Evolutionary conservation across 73 alveolate species (phyloP).

Genomic region (Effrenium voratum): DNA sequence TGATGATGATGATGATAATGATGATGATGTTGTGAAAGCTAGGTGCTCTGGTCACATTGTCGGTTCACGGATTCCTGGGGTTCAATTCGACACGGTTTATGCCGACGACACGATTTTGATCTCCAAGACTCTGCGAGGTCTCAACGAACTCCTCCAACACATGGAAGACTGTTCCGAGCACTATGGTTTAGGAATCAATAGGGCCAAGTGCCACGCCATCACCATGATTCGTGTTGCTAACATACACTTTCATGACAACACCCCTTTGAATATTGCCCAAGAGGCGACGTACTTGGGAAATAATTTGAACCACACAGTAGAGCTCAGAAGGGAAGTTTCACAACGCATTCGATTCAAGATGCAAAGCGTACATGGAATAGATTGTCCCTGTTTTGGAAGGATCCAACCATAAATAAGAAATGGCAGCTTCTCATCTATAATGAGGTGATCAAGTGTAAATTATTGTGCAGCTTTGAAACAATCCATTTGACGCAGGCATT

Average conservation of each 20-base stretch:
- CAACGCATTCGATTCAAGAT: not conserved
- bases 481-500: not conserved
- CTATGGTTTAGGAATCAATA: slow-evolving; percentile 5
- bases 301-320: not conserved
- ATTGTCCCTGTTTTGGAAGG: not conserved
- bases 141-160: not conserved
- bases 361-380: not conserved
- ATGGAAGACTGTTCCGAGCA: not conserved
- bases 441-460: not conserved
- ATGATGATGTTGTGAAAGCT: not conserved
- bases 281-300: slow-evolving; percentile 3
- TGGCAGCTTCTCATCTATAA: not conserved
- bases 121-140: not conserved
- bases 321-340: not conserved
- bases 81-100: not conserved
- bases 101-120: not conserved
- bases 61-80: not conserved
- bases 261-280: not conserved
- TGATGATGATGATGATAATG: not conserved
- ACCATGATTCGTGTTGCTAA: not conserved
- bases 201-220: slow-evolving; percentile 20
- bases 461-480: slow-evolving; percentile 5
- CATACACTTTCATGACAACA: not conserved
- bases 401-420: not conserved
- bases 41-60: not conserved